These are phyloP conservation scores for Vitis cinerea DNA, from an alignment of 164 flowering plant genomes.

Conservation along the genomic window DNA sequence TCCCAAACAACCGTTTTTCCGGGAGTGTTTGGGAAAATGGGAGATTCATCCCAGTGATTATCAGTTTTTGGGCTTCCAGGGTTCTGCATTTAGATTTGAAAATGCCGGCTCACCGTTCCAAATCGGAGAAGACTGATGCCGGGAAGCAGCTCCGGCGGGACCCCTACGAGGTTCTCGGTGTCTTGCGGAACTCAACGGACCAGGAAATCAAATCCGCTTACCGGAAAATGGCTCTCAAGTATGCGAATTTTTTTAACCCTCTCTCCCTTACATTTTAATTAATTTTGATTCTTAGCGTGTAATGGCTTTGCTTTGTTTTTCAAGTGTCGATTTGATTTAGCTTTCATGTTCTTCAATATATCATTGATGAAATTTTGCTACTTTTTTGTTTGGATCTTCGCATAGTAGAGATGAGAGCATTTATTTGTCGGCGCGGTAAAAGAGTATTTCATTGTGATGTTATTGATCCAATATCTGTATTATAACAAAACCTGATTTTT, in stretches of 20 bases:
- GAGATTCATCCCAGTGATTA: not conserved
- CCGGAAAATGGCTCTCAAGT: conserved; percentile 92
- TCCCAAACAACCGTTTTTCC: not conserved
- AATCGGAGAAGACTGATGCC: conserved; percentile 48
- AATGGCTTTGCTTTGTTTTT: not conserved
- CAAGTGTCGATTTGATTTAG: not conserved
- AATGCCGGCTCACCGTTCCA: conserved; percentile 61
- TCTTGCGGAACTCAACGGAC: conserved; percentile 66
- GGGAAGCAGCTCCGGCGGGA: conserved; percentile 59
- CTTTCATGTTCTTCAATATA: not conserved
- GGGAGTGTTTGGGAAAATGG: conserved; percentile 3
- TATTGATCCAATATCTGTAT: too few species aligned
- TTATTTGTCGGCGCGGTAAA: too few species aligned
- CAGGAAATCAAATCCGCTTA: conserved; percentile 89
- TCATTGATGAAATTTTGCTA: not conserved
- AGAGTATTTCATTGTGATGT: too few species aligned
- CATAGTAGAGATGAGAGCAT: too few species aligned
- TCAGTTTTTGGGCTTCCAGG: conserved; percentile 13
- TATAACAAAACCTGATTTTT: too few species aligned
- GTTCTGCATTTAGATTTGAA: conserved; percentile 8
- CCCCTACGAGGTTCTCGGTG: conserved; percentile 86
- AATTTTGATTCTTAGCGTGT: not conserved
- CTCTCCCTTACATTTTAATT: not conserved
- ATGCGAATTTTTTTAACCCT: conserved; percentile 16
- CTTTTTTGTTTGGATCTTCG: not conserved